phyloP scores from a whole-genome alignment of 2,329 filamentous ascomycete species.

The Dactylellina cionopaga region DNA sequence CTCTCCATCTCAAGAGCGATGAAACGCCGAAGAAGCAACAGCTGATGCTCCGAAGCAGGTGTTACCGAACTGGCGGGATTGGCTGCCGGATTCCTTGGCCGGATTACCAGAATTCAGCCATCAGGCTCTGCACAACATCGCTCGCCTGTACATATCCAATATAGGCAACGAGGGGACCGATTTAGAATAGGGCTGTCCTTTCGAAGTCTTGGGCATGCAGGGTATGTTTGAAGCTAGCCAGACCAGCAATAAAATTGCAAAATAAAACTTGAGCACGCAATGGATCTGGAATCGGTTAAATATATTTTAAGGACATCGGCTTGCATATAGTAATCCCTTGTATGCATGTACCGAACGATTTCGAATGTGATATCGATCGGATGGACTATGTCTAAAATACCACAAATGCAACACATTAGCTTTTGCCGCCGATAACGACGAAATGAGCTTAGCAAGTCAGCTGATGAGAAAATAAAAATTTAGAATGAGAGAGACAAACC shows the following conservation, averaged over 20 bases:
- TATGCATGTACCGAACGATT: not conserved
- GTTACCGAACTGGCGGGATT: constrained; percentile 6
- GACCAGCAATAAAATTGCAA: not conserved
- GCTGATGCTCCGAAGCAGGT: constrained; percentile 1
- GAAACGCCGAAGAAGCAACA: not conserved
- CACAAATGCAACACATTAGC: constrained; percentile 16
- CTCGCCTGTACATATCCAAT: not conserved
- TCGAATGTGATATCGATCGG: not conserved
- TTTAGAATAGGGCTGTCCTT: too few species aligned
- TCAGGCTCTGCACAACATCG: constrained; percentile 34
- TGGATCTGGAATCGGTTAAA: not conserved
- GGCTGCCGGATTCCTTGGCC: constrained; percentile 15
- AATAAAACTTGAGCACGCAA: not conserved
- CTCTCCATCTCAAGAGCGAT: too few species aligned
- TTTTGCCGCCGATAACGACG: too few species aligned
- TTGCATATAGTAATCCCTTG: not conserved
- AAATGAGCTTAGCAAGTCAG: too few species aligned
- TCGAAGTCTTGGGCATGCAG: not conserved
- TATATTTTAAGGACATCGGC: not conserved
- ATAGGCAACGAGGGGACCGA: not conserved
- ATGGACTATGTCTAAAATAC: not conserved
- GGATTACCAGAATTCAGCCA: not conserved
- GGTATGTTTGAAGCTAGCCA: not conserved
- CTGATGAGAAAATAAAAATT: too few species aligned
- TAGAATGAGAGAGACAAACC: too few species aligned